Conservation (phyloP, 179 eudicot genomes). For the Heliamphora pulchella region DNA sequence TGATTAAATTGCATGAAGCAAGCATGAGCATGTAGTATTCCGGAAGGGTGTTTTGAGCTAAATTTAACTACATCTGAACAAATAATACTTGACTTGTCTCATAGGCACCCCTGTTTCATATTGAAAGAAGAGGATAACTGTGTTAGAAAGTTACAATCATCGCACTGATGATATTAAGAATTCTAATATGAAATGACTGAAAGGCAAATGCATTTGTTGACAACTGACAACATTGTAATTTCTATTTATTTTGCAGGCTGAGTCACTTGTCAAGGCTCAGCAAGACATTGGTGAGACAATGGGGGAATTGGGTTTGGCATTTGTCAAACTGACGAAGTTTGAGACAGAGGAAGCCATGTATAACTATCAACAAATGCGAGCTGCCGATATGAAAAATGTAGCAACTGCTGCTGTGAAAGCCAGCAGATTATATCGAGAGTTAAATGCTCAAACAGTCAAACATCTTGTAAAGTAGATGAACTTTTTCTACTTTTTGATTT, state of each 20-base stretch:
- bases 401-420: constrained; percentile 87
- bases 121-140: background rate
- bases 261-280: constrained; percentile 81
- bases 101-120: background rate
- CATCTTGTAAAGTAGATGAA: constrained; percentile 59
- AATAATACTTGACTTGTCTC: background rate
- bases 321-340: constrained; percentile 78
- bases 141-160: background rate
- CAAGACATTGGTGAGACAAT: constrained; percentile 88
- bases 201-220: background rate
- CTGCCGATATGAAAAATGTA: constrained; percentile 65
- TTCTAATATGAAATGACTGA: background rate
- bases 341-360: constrained; percentile 62
- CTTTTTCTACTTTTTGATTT: background rate
- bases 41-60: background rate
- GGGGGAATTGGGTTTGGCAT: constrained; percentile 87
- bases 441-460: constrained; percentile 75
- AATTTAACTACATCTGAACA: background rate
- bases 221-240: background rate
- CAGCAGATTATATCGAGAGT: constrained; percentile 75
- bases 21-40: background rate
- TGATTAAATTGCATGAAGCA: background rate
- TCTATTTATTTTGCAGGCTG: constrained; percentile 49
- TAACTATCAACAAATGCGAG: constrained; percentile 57
- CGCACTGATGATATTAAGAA: background rate